phyloP scores from a whole-genome alignment of 768 basidiomycete genomes.

The Pleurotus tuoliensis region DNA sequence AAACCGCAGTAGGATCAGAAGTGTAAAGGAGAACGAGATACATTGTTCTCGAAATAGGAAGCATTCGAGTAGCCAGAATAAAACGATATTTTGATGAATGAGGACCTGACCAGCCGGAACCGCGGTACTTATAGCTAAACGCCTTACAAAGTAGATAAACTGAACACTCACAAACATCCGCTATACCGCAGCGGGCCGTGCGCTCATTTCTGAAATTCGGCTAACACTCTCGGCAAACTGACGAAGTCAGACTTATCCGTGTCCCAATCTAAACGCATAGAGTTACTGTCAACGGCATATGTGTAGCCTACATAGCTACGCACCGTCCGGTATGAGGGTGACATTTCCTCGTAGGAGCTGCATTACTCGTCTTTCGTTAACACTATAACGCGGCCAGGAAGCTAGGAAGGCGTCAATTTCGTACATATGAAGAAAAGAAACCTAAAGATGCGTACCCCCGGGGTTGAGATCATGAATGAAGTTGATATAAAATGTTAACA shows the following conservation, averaged over 20 bases:
- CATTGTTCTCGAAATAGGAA: too few species aligned
- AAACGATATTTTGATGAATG: too few species aligned
- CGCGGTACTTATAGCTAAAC: too few species aligned
- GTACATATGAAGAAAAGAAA: background rate
- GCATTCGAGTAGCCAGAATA: too few species aligned
- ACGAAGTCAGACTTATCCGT: slow-evolving; percentile 39
- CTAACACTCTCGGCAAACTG: slow-evolving; percentile 33
- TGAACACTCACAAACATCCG: too few species aligned
- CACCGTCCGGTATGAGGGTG: slow-evolving; percentile 52
- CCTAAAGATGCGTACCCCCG: slow-evolving; percentile 36
- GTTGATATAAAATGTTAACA: slow-evolving; percentile 51
- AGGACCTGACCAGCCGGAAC: too few species aligned
- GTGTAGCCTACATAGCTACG: slow-evolving; percentile 5
- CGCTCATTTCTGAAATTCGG: slow-evolving; percentile 42
- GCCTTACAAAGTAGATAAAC: too few species aligned
- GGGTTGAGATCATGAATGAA: slow-evolving; percentile 56
- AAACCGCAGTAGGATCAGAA: background rate
- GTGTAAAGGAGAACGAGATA: background rate
- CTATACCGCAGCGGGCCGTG: too few species aligned
- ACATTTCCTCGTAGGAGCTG: slow-evolving; percentile 51
- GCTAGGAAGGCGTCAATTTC: slow-evolving; percentile 21
- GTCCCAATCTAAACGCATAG: slow-evolving; percentile 33
- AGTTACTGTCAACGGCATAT: background rate
- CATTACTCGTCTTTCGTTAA: slow-evolving; percentile 32
- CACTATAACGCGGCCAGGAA: slow-evolving; percentile 42